phyloP scores from a whole-genome alignment of 192 early-diverging fungal species.

The Backusella morwellensis region DNA sequence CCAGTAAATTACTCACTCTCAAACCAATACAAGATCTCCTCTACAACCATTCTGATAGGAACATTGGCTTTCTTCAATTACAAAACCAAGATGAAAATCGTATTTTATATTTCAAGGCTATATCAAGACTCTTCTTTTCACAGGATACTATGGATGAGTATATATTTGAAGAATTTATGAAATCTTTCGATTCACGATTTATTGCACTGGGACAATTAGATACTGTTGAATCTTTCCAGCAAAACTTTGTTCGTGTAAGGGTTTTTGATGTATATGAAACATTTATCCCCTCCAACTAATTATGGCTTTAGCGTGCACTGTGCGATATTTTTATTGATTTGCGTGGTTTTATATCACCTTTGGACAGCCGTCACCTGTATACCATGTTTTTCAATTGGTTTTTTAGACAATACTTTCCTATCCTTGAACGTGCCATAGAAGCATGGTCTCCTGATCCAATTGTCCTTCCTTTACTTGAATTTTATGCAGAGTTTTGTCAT shows the following conservation, averaged over 20 bases:
- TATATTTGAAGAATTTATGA: constrained; percentile 69
- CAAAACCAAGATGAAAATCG: constrained; percentile 59
- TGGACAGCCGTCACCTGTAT: constrained; percentile 57
- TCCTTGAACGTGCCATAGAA: constrained; percentile 64
- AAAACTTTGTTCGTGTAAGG: constrained; percentile 46
- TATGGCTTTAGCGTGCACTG: constrained; percentile 37
- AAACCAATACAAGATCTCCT: constrained; percentile 66
- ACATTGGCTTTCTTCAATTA: constrained; percentile 68
- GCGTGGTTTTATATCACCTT: constrained; percentile 69
- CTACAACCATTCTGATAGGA: constrained; percentile 62
- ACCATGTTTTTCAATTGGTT: constrained; percentile 85
- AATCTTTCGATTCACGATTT: constrained; percentile 57
- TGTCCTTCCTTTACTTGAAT: constrained; percentile 70
- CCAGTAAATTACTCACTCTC: constrained; percentile 72
- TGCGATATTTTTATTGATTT: constrained; percentile 72
- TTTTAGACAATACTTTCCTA: constrained; percentile 61
- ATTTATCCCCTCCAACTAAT: too few relatives aligned
- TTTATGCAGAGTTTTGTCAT: constrained; percentile 76
- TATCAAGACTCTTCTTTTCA: constrained; percentile 72
- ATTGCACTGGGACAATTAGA: constrained; percentile 49
- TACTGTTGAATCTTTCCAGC: constrained; percentile 51
- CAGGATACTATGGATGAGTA: constrained; percentile 54
- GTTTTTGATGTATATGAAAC: too few relatives aligned
- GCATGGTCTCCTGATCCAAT: constrained; percentile 62
- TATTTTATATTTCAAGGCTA: constrained; percentile 70